phyloP scores from a whole-genome alignment of 768 basidiomycete genomes.

The Tricholoma hemisulphureum region DNA sequence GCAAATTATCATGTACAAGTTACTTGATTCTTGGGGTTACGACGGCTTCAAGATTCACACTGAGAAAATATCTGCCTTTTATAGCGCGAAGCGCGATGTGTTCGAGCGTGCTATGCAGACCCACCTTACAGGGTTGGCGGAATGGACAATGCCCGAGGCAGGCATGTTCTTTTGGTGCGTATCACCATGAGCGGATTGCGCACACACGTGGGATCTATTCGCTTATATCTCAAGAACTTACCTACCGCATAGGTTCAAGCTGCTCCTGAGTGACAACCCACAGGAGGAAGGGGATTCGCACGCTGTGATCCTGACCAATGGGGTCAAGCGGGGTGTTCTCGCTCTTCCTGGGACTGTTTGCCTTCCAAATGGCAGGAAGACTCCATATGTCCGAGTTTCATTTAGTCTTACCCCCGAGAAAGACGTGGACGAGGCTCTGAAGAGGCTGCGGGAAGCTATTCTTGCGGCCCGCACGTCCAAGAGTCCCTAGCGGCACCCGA shows the following conservation, averaged over 20 bases:
- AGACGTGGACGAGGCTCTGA: slow-evolving; percentile 71
- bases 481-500: too few relatives aligned
- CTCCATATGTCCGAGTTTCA: slow-evolving; percentile 57
- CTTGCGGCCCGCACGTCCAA: slow-evolving; percentile 21
- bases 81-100: slow-evolving; percentile 62
- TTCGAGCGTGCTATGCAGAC: slow-evolving; percentile 69
- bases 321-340: slow-evolving; percentile 72
- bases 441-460: slow-evolving; percentile 44
- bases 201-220: neutral
- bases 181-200: slow-evolving; percentile 12
- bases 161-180: slow-evolving; percentile 87
- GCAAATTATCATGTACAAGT: slow-evolving; percentile 54
- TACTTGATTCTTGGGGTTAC: slow-evolving; percentile 68
- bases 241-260: slow-evolving; percentile 54
- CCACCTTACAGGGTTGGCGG: slow-evolving; percentile 63
- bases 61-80: slow-evolving; percentile 61
- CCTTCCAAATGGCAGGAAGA: slow-evolving; percentile 61
- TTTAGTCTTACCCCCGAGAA: slow-evolving; percentile 66
- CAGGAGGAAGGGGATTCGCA: slow-evolving; percentile 58
- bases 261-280: slow-evolving; percentile 40
- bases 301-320: slow-evolving; percentile 63
- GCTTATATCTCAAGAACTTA: neutral
- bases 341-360: slow-evolving; percentile 74
- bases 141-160: slow-evolving; percentile 67
- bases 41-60: slow-evolving; percentile 69